A percentile compares a stretch with the other conserved stretches of the same genome.
phyloP scores from a whole-genome alignment of 2,329 filamentous ascomycete species.

The Claviceps sp. region DNA sequence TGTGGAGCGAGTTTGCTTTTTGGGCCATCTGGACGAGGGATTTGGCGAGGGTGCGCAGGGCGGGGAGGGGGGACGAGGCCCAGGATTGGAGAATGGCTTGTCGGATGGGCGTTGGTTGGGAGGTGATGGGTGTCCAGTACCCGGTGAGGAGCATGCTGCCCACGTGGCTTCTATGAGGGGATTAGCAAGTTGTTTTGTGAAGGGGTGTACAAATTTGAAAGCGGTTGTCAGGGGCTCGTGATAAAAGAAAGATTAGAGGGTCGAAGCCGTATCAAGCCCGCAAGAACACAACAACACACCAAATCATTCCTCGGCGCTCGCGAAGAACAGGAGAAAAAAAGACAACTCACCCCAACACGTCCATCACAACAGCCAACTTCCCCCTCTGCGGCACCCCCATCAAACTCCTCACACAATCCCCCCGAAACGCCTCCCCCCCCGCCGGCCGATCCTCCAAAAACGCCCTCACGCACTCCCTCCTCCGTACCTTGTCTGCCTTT shows the following conservation, averaged over 20 bases:
- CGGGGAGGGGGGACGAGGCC: slow-evolving; percentile 41
- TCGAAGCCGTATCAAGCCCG: too few relatives aligned
- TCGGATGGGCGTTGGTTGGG: slow-evolving; percentile 46
- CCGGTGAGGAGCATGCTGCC: slow-evolving; percentile 56
- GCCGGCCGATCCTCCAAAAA: slow-evolving; percentile 41
- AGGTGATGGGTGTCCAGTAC: slow-evolving; percentile 46
- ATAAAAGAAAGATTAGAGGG: too few relatives aligned
- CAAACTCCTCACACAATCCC: slow-evolving; percentile 32
- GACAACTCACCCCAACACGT: slow-evolving; percentile 30
- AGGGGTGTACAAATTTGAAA: too few relatives aligned
- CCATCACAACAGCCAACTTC: slow-evolving; percentile 26
- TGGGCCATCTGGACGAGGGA: slow-evolving; percentile 41
- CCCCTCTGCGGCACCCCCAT: slow-evolving; percentile 21
- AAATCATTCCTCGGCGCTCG: too few relatives aligned
- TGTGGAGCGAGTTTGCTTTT: slow-evolving; percentile 41
- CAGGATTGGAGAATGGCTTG: slow-evolving; percentile 50
- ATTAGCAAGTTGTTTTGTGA: too few relatives aligned
- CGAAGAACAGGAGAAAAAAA: not conserved
- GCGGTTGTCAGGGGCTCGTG: too few relatives aligned
- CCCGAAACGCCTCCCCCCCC: slow-evolving; percentile 38
- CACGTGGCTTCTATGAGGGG: slow-evolving; percentile 36
- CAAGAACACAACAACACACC: too few relatives aligned
- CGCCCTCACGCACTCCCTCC: slow-evolving; percentile 30
- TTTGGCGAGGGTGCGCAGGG: slow-evolving; percentile 42
- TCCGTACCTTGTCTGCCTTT: too few relatives aligned